phyloP scores from a whole-genome alignment of 1,139 yeast genomes.

The Kodamaea suecica region DNA sequence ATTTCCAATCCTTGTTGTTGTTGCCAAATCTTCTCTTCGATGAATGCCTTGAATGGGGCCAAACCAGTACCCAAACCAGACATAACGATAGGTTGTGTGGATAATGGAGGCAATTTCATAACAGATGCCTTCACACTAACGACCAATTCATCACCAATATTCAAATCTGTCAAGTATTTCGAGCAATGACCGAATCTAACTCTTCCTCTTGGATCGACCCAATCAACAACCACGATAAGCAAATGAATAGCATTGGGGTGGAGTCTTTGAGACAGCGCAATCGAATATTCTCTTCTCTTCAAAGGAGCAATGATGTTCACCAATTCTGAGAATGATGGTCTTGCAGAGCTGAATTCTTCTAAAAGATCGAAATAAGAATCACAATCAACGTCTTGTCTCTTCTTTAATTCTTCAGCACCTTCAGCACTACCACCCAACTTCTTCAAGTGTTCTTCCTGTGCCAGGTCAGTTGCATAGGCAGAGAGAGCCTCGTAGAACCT shows the following conservation, averaged over 20 bases:
- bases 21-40: slow-evolving; percentile 96
- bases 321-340: slow-evolving; percentile 73
- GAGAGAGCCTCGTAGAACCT: slow-evolving; percentile 85
- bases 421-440: slow-evolving; percentile 68
- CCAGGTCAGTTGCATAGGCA: slow-evolving; percentile 65
- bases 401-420: slow-evolving; percentile 85
- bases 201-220: slow-evolving; percentile 87
- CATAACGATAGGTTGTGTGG: slow-evolving; percentile 91
- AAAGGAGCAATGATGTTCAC: slow-evolving; percentile 75
- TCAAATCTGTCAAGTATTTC: slow-evolving; percentile 76
- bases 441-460: slow-evolving; percentile 60
- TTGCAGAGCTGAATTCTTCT: slow-evolving; percentile 76
- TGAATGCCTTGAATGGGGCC: slow-evolving; percentile 97
- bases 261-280: slow-evolving; percentile 91
- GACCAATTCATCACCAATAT: slow-evolving; percentile 80
- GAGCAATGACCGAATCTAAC: slow-evolving; percentile 94
- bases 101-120: slow-evolving; percentile 87
- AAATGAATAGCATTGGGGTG: slow-evolving; percentile 91
- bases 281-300: slow-evolving; percentile 98
- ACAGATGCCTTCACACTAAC: slow-evolving; percentile 97
- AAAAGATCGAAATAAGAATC: slow-evolving; percentile 80
- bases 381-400: slow-evolving; percentile 81
- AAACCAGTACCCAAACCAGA: slow-evolving; percentile 97
- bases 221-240: slow-evolving; percentile 92
- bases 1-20: slow-evolving; percentile 81